phyloP scores from a whole-genome alignment of 345 rosid species.

The Acer negundo region DNA sequence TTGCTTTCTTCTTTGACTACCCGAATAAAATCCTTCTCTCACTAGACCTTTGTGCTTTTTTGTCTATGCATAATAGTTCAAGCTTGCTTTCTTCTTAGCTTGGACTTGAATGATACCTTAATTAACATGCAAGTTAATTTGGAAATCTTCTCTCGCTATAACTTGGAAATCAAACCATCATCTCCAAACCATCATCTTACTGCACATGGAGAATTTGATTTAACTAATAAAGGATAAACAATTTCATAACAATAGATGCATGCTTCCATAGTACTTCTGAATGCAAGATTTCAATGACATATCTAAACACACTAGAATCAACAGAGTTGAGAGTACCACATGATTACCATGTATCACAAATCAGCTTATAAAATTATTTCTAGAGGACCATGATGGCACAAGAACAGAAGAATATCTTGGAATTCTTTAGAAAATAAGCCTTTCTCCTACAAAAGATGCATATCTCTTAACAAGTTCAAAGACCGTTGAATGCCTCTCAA shows the following conservation, averaged over 20 bases:
- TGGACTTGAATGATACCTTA: constrained; percentile 99
- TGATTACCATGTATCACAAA: not conserved
- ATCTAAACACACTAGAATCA: not conserved
- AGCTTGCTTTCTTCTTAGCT: constrained; percentile 99
- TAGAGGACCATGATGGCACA: not conserved
- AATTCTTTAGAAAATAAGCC: no score
- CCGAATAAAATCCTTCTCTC: no score
- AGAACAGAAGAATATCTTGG: not conserved
- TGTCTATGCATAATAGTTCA: no score
- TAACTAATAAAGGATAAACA: not conserved
- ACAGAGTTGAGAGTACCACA: not conserved
- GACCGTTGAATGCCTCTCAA: not conserved
- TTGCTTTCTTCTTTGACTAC: no score
- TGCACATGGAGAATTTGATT: constrained; percentile 36
- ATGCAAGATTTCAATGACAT: not conserved
- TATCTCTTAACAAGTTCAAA: not conserved
- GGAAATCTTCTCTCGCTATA: no score
- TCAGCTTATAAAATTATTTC: not conserved
- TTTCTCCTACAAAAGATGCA: not conserved
- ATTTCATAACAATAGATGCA: not conserved
- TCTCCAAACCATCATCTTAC: constrained; percentile 95
- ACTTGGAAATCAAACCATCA: constrained; percentile 22
- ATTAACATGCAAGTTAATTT: constrained; percentile 23
- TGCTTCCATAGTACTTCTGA: not conserved
- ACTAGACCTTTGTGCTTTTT: no score